A percentile compares a stretch with the other conserved stretches of the same genome.
Evolutionary conservation across 202 grass and related monocot species (phyloP).

Genomic region (Schoenoplectus tabernaemontani): DNA sequence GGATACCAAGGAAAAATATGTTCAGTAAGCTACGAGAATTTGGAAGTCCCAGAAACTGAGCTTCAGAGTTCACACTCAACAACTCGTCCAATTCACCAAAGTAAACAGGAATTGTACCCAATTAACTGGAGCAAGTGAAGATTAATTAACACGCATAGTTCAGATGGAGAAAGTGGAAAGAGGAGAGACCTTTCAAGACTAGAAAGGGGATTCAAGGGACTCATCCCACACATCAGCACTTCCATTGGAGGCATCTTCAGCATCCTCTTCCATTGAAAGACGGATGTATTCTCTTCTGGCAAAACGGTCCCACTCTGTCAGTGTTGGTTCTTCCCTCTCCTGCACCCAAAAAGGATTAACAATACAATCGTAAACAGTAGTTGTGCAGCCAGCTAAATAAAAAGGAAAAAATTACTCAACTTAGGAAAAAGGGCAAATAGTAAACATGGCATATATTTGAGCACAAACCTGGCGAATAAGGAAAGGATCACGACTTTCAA

Average conservation of each 20-base stretch:
- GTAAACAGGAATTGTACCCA: background rate
- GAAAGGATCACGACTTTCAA: slow-evolving; percentile 95
- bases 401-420: background rate
- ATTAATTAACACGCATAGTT: background rate
- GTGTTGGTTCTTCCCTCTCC: slow-evolving; percentile 91
- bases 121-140: background rate
- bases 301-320: slow-evolving; percentile 98
- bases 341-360: slow-evolving; percentile 32
- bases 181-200: slow-evolving; percentile 12
- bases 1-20: background rate
- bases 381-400: background rate
- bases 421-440: slow-evolving; percentile 15
- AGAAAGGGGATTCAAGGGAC: slow-evolving; percentile 94
- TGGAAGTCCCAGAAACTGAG: background rate
- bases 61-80: background rate
- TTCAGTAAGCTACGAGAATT: background rate
- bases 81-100: background rate
- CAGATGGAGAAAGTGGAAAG: background rate
- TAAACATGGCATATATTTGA: slow-evolving; percentile 14
- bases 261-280: slow-evolving; percentile 96
- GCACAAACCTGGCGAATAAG: slow-evolving; percentile 87
- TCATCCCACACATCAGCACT: slow-evolving; percentile 98
- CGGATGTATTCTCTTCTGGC: slow-evolving; percentile 90
- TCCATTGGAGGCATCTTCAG: slow-evolving; percentile 95
- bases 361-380: slow-evolving; percentile 12